phyloP scores from a whole-genome alignment of 2,329 filamentous ascomycete genomes.

The Aspergillus pseudotamarii region DNA sequence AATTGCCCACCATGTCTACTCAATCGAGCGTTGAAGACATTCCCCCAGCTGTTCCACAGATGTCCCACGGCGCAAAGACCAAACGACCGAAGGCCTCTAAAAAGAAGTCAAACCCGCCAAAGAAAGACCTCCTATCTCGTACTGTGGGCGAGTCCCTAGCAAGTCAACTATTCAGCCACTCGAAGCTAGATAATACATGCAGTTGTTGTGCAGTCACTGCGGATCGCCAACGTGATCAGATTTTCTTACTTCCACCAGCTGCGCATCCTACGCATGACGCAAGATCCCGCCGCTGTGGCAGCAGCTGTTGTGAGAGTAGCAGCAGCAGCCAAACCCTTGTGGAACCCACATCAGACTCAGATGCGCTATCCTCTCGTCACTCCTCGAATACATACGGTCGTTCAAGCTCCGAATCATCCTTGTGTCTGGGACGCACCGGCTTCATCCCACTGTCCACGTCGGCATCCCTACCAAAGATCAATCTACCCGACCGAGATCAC shows the following conservation, averaged over 20 bases:
- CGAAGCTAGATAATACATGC: background rate
- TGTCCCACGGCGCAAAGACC: background rate
- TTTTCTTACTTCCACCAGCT: background rate
- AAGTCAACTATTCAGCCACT: background rate
- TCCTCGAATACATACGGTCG: background rate
- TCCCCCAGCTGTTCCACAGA: background rate
- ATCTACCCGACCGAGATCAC: background rate
- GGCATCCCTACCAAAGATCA: background rate
- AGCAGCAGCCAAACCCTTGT: constrained; percentile 9
- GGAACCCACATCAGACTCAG: background rate
- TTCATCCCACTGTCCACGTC: background rate
- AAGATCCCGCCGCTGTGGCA: background rate
- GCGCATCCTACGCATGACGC: background rate
- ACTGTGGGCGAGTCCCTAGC: background rate
- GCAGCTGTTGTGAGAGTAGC: constrained; percentile 3
- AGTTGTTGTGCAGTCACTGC: background rate
- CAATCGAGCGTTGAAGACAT: background rate
- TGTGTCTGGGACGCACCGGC: background rate
- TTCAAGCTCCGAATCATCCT: constrained; percentile 2
- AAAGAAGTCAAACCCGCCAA: background rate
- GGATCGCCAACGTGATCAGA: background rate
- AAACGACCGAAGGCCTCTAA: background rate
- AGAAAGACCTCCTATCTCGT: constrained; percentile 1
- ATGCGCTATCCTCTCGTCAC: background rate
- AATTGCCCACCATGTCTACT: background rate